Base-by-base conservation (phyloP, 345 rosid species). In the Noccaea caerulescens region DNA sequence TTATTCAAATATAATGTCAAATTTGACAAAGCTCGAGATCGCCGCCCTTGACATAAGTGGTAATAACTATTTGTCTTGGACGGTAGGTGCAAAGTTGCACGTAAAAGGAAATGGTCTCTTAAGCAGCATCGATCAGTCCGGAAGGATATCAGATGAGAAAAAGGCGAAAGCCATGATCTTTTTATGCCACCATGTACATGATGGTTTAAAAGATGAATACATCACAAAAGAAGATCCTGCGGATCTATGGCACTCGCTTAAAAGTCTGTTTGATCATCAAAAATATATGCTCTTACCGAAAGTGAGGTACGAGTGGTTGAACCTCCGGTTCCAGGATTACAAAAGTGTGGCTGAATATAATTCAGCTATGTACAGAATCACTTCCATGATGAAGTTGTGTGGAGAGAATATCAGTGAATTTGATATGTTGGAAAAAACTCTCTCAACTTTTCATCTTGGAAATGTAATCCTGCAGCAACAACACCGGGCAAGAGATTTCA, bases 251-350 rank as follows among this genome's bases (percentile, higher is more conserved):
- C 0, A 10, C 5, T 20, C 47, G 0, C 43, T 39, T 7, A 39
- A 18, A 18, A 32, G 10, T 38, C 18, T 10, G 14, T 58, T 58
- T 39, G 10, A 58, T 58, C 33, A 58, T 16, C 47, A 39, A 1
- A 58, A 36, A 23, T 59, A 59, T 59, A 34, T 59, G 49, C 41
- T 59, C 50, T 12, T 38, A 38, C 65, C 50, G 14, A 59, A 59
- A 11, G 50, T 37, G 0, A 39, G 4, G 14, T 50, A 36, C 3
- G 62, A 37, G 7, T 57, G 30, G 30, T 5, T 57, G 4, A 57
- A 57, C 3, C 8, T 36, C 9, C 20, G 37, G 7, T 39, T 39
- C 0, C 8, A 1, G 5, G 65, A 42, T 7, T 42, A 25, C 12
- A 42, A 42, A 59, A 18, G 6, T 41, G 49, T 38, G 2, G 0